Evolutionary conservation across 1,284 basidiomycete species (phyloP).

Genomic region (Agaricales sp.): DNA sequence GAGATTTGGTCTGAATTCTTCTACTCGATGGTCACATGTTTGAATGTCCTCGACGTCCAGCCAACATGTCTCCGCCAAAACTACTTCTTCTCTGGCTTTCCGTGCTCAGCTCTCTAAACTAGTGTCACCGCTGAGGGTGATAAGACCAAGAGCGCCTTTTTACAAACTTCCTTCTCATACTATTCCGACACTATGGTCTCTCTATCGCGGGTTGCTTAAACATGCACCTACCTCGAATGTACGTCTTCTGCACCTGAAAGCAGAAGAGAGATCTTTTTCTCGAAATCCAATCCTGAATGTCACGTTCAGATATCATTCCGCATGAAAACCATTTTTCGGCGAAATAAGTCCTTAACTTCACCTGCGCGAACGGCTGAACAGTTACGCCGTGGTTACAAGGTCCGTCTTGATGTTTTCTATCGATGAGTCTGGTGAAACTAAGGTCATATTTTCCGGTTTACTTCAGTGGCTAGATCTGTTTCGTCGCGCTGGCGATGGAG

Average conservation of each 20-base stretch:
- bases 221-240: constrained; percentile 47
- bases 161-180: constrained; percentile 64
- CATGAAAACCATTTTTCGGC: constrained; percentile 43
- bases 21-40: too few relatives aligned
- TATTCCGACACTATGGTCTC: constrained; percentile 60
- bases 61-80: background rate
- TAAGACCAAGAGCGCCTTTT: constrained; percentile 58
- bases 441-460: background rate
- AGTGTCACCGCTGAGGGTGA: constrained; percentile 45
- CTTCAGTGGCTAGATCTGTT: constrained; percentile 56
- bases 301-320: constrained; percentile 44
- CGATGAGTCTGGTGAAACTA: constrained; percentile 1
- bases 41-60: background rate
- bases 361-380: constrained; percentile 31
- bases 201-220: constrained; percentile 64
- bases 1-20: too few relatives aligned
- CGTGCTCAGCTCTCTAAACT: constrained; percentile 40
- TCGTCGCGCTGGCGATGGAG: constrained; percentile 38
- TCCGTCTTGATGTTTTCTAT: constrained; percentile 16
- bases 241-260: constrained; percentile 14
- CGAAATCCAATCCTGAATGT: constrained; percentile 6
- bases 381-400: constrained; percentile 44
- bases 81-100: constrained; percentile 29
- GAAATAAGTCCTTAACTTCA: constrained; percentile 39
- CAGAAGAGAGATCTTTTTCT: background rate